Evolutionary conservation across 192 early-diverging fungal species (phyloP).

Genomic region (Linnemannia exigua): DNA sequence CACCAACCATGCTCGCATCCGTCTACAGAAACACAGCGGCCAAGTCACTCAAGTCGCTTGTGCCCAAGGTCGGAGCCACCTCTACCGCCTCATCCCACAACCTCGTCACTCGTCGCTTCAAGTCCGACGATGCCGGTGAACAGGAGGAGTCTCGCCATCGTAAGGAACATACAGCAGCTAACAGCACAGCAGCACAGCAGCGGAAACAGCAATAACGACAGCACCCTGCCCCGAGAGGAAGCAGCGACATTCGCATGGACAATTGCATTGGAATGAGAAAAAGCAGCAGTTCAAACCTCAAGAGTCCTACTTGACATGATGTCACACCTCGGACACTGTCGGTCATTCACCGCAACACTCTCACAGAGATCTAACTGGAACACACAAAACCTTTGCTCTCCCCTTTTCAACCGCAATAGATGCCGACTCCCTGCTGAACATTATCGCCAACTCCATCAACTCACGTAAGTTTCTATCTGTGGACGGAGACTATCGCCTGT

Average conservation of each 20-base stretch:
- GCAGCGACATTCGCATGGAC: not conserved
- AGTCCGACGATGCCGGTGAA: conserved; percentile 21
- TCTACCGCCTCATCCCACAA: conserved; percentile 27
- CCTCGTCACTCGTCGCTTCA: conserved; percentile 42
- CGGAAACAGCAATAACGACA: not conserved
- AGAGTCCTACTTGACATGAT: not conserved
- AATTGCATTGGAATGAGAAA: not conserved
- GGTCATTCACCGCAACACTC: not conserved
- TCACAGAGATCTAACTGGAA: not conserved
- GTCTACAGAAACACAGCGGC: conserved; percentile 34
- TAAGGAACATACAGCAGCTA: conserved; percentile 25
- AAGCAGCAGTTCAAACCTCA: not conserved
- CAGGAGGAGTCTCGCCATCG: conserved; percentile 27
- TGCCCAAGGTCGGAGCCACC: conserved; percentile 16
- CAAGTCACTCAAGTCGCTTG: conserved; percentile 30
- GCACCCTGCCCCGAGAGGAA: not conserved
- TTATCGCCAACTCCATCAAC: conserved; percentile 41
- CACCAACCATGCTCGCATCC: conserved; percentile 40
- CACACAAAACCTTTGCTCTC: not conserved
- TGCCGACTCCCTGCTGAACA: conserved; percentile 31
- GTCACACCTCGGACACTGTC: not conserved
- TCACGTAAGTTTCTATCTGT: conserved; percentile 24
- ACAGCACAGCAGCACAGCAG: no score
- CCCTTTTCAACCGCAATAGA: conserved; percentile 11
- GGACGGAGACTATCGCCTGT: not conserved